Conservation (phyloP, 2,329 filamentous ascomycete species). For the Botrytis pseudocinerea region DNA sequence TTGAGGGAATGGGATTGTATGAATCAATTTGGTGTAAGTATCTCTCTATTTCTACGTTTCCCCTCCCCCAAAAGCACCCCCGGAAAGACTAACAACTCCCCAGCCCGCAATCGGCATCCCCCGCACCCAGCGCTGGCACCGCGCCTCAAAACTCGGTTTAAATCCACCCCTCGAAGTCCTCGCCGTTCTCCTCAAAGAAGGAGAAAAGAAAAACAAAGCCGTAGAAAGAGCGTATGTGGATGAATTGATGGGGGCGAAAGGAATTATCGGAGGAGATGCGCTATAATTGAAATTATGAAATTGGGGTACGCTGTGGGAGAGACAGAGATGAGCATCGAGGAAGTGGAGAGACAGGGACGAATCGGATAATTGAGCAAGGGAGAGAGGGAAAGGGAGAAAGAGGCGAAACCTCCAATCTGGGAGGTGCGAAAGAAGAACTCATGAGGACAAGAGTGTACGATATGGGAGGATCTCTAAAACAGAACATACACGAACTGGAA, state of each 20-base stretch:
- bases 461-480: not conserved
- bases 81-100: not conserved
- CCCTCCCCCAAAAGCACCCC: not conserved
- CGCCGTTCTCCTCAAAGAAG: conserved; percentile 75
- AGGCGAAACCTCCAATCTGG: not conserved
- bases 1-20: conserved; percentile 90
- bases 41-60: conserved; percentile 36
- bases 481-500: not conserved
- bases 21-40: conserved; percentile 81
- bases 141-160: conserved; percentile 80
- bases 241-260: conserved; percentile 54
- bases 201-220: conserved; percentile 54
- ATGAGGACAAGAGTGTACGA: not conserved
- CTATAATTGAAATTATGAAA: not conserved
- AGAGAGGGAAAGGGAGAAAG: not conserved
- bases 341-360: not conserved
- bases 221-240: conserved; percentile 75
- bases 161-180: conserved; percentile 87
- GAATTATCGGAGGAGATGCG: conserved; percentile 35
- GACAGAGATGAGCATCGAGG: not conserved
- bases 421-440: not conserved
- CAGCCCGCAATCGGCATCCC: conserved; percentile 87
- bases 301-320: not conserved
- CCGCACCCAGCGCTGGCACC: conserved; percentile 81
- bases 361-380: too few species aligned